Percentiles rank a stretch among this genome's conserved stretches.
phyloP scores from a whole-genome alignment of 768 basidiomycete genomes.

The Mycena galericulata region DNA sequence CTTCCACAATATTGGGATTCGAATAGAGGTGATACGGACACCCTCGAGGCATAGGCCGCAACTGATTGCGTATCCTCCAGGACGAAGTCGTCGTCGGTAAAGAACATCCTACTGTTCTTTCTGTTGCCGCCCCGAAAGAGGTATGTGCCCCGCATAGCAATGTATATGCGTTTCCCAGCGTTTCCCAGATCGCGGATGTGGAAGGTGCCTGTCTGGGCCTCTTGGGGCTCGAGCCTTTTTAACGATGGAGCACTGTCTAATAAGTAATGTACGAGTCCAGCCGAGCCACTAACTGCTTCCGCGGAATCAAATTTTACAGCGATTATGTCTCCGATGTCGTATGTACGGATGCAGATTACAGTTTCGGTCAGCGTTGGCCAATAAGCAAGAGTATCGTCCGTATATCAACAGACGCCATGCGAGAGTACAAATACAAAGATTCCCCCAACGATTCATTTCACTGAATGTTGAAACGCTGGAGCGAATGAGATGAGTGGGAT shows the following conservation, averaged over 20 bases:
- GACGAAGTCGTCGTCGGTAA: slow-evolving; percentile 82
- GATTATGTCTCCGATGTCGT: too few species aligned
- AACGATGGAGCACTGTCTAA: background rate
- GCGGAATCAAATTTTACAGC: background rate
- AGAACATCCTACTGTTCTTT: slow-evolving; percentile 71
- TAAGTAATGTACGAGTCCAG: background rate
- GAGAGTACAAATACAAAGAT: slow-evolving; percentile 9
- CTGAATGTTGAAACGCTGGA: slow-evolving; percentile 31
- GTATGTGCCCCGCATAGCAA: slow-evolving; percentile 47
- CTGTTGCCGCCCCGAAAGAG: slow-evolving; percentile 86
- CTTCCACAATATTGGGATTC: slow-evolving; percentile 92
- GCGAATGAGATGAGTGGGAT: background rate
- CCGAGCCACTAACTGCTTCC: background rate
- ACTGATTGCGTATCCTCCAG: slow-evolving; percentile 42
- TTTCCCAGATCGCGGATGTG: slow-evolving; percentile 72
- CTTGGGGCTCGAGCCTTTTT: slow-evolving; percentile 68
- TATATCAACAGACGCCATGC: background rate
- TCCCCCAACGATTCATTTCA: slow-evolving; percentile 18
- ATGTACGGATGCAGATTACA: background rate
- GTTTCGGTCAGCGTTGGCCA: too few species aligned
- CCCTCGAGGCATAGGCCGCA: background rate
- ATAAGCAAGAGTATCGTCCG: background rate
- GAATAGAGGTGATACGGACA: slow-evolving; percentile 76
- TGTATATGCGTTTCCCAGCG: background rate
- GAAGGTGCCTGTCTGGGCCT: slow-evolving; percentile 85